phyloP scores from a whole-genome alignment of 2,329 filamentous ascomycete species.

The Raffaelea ambrosiae region DNA sequence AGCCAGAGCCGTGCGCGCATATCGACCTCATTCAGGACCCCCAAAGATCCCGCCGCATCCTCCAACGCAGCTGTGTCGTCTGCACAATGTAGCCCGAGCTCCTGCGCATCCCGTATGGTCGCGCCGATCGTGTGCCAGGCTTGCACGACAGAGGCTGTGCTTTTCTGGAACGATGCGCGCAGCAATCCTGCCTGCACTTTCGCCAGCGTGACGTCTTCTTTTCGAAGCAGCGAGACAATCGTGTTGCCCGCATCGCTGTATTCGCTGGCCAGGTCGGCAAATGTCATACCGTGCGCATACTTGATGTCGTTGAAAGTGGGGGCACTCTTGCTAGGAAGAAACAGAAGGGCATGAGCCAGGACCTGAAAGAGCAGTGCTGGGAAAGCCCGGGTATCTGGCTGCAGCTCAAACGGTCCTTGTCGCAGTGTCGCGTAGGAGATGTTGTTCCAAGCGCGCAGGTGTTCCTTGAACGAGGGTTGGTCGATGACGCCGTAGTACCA shows the following conservation, averaged over 20 bases:
- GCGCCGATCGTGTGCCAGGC: background rate
- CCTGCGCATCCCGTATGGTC: background rate
- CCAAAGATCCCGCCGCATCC: too few species aligned
- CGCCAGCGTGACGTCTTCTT: background rate
- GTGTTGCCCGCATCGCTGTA: conserved; percentile 1
- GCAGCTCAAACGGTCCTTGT: background rate
- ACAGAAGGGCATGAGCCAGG: background rate
- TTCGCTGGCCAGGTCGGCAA: background rate
- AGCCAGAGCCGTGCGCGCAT: background rate
- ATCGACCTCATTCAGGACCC: background rate
- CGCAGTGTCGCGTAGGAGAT: background rate
- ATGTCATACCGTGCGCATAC: background rate
- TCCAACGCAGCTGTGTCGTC: too few species aligned
- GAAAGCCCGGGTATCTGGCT: background rate
- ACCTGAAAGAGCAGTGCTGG: background rate
- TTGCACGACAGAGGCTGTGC: background rate
- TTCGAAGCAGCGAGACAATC: background rate
- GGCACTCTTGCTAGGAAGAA: background rate
- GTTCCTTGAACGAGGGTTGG: background rate
- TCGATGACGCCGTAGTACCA: conserved; percentile 3
- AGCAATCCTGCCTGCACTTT: background rate
- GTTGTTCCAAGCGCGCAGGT: background rate
- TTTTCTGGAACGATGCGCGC: background rate
- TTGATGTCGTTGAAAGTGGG: background rate
- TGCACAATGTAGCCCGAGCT: background rate